Percentiles rank a stretch among this genome's conserved stretches.
phyloP scores from a whole-genome alignment of 495 filamentous ascomycete species.

The Daldinia caldariorum region DNA sequence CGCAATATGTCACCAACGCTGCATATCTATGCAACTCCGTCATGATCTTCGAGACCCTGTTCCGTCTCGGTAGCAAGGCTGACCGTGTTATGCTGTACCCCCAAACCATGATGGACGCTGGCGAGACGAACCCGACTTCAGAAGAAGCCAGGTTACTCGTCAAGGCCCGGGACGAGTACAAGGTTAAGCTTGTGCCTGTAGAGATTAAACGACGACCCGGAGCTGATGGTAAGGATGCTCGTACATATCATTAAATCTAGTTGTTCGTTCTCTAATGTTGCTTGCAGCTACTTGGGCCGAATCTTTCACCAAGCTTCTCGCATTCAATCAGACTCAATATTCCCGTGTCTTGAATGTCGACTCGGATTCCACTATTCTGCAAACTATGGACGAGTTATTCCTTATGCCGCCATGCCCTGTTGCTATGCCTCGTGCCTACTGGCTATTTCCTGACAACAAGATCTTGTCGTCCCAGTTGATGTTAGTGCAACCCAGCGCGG shows the following conservation, averaged over 20 bases:
- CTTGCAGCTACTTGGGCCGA: constrained; percentile 65
- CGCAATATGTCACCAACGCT: constrained; percentile 74
- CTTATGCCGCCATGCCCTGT: constrained; percentile 68
- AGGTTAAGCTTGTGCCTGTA: constrained; percentile 69
- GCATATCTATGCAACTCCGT: constrained; percentile 79
- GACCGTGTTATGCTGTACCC: constrained; percentile 76
- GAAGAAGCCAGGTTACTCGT: constrained; percentile 65
- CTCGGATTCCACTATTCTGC: constrained; percentile 71
- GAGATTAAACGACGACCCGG: constrained; percentile 61
- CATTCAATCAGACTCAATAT: constrained; percentile 76
- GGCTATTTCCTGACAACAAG: constrained; percentile 65
- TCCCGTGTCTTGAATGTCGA: constrained; percentile 74
- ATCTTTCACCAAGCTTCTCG: constrained; percentile 74
- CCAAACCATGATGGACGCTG: constrained; percentile 56
- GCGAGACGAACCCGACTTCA: constrained; percentile 49
- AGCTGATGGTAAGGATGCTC: constrained; percentile 49
- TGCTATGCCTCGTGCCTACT: constrained; percentile 77
- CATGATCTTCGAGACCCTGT: constrained; percentile 75
- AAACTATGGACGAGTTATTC: constrained; percentile 78
- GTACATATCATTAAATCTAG: not conserved
- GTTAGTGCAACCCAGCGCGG: constrained; percentile 69
- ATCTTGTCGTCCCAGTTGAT: constrained; percentile 70
- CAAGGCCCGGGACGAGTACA: constrained; percentile 68
- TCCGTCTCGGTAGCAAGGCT: constrained; percentile 68
- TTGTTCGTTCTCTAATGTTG: constrained; percentile 25